A percentile compares a stretch with the other conserved stretches of the same genome.
Conservation (phyloP, 2,329 filamentous ascomycete species). For the Fusarium protoensiforme region DNA sequence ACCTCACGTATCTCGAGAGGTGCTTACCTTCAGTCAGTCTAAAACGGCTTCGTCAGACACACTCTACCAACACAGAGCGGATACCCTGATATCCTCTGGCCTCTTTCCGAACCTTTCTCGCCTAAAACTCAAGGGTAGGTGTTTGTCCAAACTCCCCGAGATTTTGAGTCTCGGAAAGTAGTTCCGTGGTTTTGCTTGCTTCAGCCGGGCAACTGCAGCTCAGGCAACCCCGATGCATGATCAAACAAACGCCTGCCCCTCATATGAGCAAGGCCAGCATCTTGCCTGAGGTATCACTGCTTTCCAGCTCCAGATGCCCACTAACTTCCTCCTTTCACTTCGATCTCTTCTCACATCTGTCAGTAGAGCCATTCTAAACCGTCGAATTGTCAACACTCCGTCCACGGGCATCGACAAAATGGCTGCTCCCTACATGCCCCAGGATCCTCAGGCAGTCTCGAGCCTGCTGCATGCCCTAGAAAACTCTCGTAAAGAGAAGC, state of each 20-base stretch:
- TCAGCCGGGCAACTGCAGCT: background rate
- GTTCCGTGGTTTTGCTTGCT: background rate
- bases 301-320: background rate
- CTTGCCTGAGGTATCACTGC: background rate
- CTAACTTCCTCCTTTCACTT: background rate
- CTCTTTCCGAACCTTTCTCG: background rate
- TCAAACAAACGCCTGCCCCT: background rate
- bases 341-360: conserved; percentile 21
- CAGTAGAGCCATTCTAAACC: background rate
- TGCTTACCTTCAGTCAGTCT: background rate
- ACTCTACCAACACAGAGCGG: background rate
- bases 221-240: background rate
- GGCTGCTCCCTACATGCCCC: conserved; percentile 69
- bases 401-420: conserved; percentile 28
- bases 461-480: conserved; percentile 75
- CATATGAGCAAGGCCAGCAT: conserved; percentile 2
- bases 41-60: background rate
- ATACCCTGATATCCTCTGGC: background rate
- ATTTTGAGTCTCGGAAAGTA: background rate
- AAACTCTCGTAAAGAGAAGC: conserved; percentile 62
- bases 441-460: conserved; percentile 76
- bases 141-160: background rate
- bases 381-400: background rate
- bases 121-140: conserved; percentile 10
- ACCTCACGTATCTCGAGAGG: background rate